Percentiles rank a stretch among this genome's conserved stretches.
Evolutionary conservation across 1,139 yeast species (phyloP).

Genomic region (Lodderomyces oxycetoniae): DNA sequence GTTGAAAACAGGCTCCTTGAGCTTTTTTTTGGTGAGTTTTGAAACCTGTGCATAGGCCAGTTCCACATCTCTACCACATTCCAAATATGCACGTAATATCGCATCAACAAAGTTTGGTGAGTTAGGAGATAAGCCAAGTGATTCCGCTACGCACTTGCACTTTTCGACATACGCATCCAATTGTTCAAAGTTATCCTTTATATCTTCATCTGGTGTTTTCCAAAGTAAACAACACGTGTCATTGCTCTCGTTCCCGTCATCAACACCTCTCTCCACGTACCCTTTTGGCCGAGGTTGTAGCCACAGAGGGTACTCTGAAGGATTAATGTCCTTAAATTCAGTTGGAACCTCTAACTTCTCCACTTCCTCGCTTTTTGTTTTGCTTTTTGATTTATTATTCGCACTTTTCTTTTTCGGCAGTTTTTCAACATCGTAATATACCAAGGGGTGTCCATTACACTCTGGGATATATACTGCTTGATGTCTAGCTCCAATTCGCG

Average conservation of each 20-base stretch:
- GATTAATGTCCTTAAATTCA: slow-evolving; percentile 38
- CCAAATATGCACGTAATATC: slow-evolving; percentile 51
- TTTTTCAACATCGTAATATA: slow-evolving; percentile 53
- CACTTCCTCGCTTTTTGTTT: slow-evolving; percentile 25
- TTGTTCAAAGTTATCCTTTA: slow-evolving; percentile 25
- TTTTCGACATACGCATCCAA: slow-evolving; percentile 52
- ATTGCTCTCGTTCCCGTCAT: slow-evolving; percentile 47
- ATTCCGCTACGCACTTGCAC: slow-evolving; percentile 55
- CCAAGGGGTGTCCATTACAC: slow-evolving; percentile 56
- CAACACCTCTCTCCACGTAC: slow-evolving; percentile 81
- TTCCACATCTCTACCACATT: slow-evolving; percentile 44
- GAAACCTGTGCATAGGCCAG: slow-evolving; percentile 38
- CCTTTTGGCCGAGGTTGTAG: slow-evolving; percentile 75
- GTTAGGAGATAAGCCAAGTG: slow-evolving; percentile 43
- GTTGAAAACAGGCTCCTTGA: slow-evolving; percentile 73
- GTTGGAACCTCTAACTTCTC: slow-evolving; percentile 43
- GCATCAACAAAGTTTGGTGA: slow-evolving; percentile 80
- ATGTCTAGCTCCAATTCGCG: slow-evolving; percentile 69
- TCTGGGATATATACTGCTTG: slow-evolving; percentile 67
- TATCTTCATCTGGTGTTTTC: slow-evolving; percentile 44
- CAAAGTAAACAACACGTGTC: slow-evolving; percentile 64
- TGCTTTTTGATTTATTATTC: slow-evolving; percentile 19
- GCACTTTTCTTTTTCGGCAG: slow-evolving; percentile 16
- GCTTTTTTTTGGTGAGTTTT: slow-evolving; percentile 48
- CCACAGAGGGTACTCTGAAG: slow-evolving; percentile 64